phyloP scores from a whole-genome alignment of 305 asterid genomes.

The Solanum hybrid region DNA sequence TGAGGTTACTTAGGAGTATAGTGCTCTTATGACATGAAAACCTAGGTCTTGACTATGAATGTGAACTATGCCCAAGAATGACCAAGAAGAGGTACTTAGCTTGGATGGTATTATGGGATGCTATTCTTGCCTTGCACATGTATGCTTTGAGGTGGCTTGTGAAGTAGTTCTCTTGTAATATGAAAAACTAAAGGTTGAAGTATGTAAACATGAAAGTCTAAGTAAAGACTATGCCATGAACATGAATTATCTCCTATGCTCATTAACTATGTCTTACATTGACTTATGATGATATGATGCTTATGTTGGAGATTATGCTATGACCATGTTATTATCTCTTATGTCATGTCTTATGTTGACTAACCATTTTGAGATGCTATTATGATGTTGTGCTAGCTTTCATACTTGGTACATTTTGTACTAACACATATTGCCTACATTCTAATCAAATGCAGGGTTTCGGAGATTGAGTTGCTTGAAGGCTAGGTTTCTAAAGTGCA shows the following conservation, averaged over 20 bases:
- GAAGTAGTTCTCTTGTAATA: not conserved
- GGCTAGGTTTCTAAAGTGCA: not conserved
- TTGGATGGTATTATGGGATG: not conserved
- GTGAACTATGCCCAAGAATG: not conserved
- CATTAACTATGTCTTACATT: not conserved
- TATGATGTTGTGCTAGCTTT: not conserved
- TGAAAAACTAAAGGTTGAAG: no score
- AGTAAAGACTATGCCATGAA: not conserved
- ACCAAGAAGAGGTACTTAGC: not conserved
- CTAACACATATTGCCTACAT: no score
- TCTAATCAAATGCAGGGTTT: not conserved
- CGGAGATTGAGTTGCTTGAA: not conserved
- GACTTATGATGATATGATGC: not conserved
- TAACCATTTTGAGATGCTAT: not conserved
- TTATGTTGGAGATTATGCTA: no score
- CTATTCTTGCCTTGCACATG: not conserved
- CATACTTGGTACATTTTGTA: not conserved
- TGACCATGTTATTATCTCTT: no score
- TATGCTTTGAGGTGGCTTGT: not conserved
- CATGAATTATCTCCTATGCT: not conserved
- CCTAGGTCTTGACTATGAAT: not conserved
- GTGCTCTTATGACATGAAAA: not conserved
- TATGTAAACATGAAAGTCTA: not conserved
- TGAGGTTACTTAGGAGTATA: no score
- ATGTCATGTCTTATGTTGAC: not conserved